Base-by-base conservation (phyloP, 805 yeast species). In the Clavispora carvajalis region DNA sequence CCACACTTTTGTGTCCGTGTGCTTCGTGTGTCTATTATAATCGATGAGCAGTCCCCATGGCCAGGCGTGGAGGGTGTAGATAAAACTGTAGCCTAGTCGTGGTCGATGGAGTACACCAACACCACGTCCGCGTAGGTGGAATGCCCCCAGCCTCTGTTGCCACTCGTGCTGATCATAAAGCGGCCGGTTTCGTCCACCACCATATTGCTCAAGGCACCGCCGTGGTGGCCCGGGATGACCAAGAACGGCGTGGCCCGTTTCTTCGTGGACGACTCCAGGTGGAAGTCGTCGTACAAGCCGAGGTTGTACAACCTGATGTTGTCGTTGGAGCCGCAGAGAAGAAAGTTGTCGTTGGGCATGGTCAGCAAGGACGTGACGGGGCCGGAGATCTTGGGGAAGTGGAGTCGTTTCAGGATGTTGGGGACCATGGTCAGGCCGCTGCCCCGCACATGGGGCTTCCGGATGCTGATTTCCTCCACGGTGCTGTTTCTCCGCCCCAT, bases 201-300 rank as follows among this genome's bases (percentile, higher is more conserved):
- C 47, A 93, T 65, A 38, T 80, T 79, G 36, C 95, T 84, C 24
- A 93, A 67, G 3, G 79, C 77, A 21, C 97, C 96, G 36, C 99
- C 98, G 55, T 87, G 96, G 60, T 93, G 98, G 1, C 99, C 98
- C 0, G 99, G 96, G 9, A 93, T 75, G 51, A 95, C 90, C 59
- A 82, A 73, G 57, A 91, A 93, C 13, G 97, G 97, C 7, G 83
- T 71, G 21, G 71, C 74, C 33, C 64, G 63, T 41, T 53, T 65
- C 45, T 59, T 65, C 56, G 71, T 39, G 12, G 48, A 35, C 5
- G 52, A 39, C n/a, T 53, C 56, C 28, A 55, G 63, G 15, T 55
- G 47, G 23, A 59, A 62, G 26, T 68, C 67, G 45, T 73, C 60
- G 34, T 49, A 46, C 38, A 74, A 53, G 48, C 72, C 62, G 43